A percentile compares a stretch with the other conserved stretches of the same genome.
phyloP scores from a whole-genome alignment of 1,139 yeast genomes.

The Zygoascus meyerae region DNA sequence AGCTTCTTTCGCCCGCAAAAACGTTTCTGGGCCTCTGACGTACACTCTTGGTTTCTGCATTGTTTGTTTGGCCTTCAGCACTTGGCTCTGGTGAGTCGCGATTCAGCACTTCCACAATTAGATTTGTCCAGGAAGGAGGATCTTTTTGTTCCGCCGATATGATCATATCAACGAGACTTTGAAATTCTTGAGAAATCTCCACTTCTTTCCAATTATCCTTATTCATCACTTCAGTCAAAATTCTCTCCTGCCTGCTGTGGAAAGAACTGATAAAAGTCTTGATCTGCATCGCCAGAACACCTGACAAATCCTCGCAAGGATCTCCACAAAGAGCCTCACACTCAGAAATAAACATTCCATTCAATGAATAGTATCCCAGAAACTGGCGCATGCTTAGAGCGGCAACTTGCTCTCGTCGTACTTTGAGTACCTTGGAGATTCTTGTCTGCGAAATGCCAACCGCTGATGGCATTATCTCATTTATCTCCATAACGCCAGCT shows the following conservation, averaged over 20 bases:
- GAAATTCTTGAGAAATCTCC: slow-evolving; percentile 45
- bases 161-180: slow-evolving; percentile 50
- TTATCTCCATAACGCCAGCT: slow-evolving; percentile 25
- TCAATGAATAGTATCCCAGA: slow-evolving; percentile 58
- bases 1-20: slow-evolving; percentile 33
- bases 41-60: slow-evolving; percentile 13
- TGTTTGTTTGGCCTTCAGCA: slow-evolving; percentile 5
- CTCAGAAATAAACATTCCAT: slow-evolving; percentile 67
- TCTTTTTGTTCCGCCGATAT: slow-evolving; percentile 46
- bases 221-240: slow-evolving; percentile 49
- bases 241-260: slow-evolving; percentile 47
- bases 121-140: slow-evolving; percentile 45
- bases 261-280: slow-evolving; percentile 53
- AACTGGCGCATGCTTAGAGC: slow-evolving; percentile 49
- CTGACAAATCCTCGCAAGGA: slow-evolving; percentile 55
- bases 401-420: slow-evolving; percentile 67
- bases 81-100: neutral
- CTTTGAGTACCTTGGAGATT: slow-evolving; percentile 70
- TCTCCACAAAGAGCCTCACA: slow-evolving; percentile 84
- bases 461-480: slow-evolving; percentile 51
- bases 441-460: slow-evolving; percentile 72
- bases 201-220: slow-evolving; percentile 78
- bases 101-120: slow-evolving; percentile 14
- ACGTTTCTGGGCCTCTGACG: slow-evolving; percentile 27
- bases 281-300: slow-evolving; percentile 62